A percentile compares a stretch with the other conserved stretches of the same genome.
Conservation (phyloP, 2,329 filamentous ascomycete species). For the Elsinoe batatas region DNA sequence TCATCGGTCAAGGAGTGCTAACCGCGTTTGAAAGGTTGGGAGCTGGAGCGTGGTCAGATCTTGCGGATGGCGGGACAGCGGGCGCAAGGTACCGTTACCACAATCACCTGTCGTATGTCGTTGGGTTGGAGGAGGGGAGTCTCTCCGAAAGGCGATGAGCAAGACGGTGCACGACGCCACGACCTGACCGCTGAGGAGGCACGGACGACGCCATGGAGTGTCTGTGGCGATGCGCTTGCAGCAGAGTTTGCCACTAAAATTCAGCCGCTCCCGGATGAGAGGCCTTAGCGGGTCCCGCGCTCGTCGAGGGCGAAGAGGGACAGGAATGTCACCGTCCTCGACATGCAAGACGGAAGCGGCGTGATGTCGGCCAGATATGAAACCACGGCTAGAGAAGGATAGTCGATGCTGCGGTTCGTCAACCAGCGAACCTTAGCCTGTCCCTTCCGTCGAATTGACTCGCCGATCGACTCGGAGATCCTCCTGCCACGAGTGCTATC, state of each 20-base stretch:
- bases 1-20: background rate
- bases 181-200: background rate
- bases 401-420: background rate
- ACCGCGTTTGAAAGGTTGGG: background rate
- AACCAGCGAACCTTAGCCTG: background rate
- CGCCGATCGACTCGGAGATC: background rate
- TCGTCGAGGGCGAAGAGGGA: background rate
- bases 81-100: conserved; percentile 9
- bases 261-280: conserved; percentile 2
- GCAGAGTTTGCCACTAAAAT: conserved; percentile 6
- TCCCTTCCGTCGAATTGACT: no score
- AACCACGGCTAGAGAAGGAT: background rate
- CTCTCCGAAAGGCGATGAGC: conserved; percentile 1
- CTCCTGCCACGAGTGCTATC: background rate
- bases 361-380: background rate
- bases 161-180: background rate
- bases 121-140: background rate
- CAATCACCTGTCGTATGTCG: background rate
- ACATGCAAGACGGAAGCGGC: background rate
- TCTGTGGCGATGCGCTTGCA: background rate
- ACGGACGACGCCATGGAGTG: background rate
- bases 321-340: no score
- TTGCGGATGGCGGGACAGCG: conserved; percentile 4
- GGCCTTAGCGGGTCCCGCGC: conserved; percentile 4
- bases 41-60: conserved; percentile 6